phyloP scores from a whole-genome alignment of 345 rosid genomes.

The Eucalyptus shirleyi region DNA sequence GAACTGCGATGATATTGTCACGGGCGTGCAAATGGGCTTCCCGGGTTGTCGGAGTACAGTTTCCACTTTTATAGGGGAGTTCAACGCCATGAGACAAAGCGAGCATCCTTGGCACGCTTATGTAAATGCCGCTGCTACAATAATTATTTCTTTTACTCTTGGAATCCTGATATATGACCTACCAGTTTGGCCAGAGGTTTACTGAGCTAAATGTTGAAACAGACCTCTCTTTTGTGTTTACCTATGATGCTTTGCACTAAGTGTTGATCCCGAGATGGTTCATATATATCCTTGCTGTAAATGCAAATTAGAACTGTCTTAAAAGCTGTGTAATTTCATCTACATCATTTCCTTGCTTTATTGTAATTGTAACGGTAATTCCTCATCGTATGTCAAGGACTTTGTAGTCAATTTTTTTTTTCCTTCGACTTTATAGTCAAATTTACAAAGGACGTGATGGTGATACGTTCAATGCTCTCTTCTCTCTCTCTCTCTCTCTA shows the following conservation, averaged over 20 bases:
- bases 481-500: too few species aligned
- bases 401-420: too few species aligned
- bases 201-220: background rate
- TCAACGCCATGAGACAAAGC: slow-evolving; percentile 73
- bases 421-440: too few species aligned
- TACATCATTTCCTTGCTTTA: background rate
- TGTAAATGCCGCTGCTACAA: slow-evolving; percentile 39
- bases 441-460: too few species aligned
- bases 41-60: slow-evolving; percentile 77
- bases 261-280: too few species aligned
- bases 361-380: background rate
- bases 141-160: slow-evolving; percentile 25
- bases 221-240: background rate
- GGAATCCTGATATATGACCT: slow-evolving; percentile 46
- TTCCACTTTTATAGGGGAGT: slow-evolving; percentile 82
- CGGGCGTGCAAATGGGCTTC: slow-evolving; percentile 59
- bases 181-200: slow-evolving; percentile 33
- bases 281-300: background rate
- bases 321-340: background rate
- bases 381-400: too few species aligned
- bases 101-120: slow-evolving; percentile 15
- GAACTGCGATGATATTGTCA: slow-evolving; percentile 29
- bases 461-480: too few species aligned
- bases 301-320: background rate
- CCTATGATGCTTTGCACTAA: too few species aligned